Percentiles rank a stretch among this genome's conserved stretches.
These are phyloP conservation scores for Penicillium sp. DNA, from an alignment of 2,329 filamentous ascomycete species.

Conservation along the genomic window DNA sequence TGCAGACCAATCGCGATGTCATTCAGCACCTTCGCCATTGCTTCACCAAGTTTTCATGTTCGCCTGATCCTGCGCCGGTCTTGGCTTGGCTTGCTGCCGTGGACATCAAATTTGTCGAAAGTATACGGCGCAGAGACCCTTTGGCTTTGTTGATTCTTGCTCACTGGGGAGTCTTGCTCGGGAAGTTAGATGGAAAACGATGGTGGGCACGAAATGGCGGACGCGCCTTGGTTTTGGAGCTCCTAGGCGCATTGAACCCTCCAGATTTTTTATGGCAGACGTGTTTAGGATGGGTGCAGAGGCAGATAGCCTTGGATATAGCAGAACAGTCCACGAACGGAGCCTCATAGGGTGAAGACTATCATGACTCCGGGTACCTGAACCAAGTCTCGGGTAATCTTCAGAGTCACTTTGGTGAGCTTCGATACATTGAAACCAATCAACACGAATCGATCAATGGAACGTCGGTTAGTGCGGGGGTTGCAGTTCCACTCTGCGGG, in stretches of 20 bases:
- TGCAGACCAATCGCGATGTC: slow-evolving; percentile 15
- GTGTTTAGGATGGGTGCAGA: too few relatives aligned
- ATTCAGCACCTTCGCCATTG: slow-evolving; percentile 23
- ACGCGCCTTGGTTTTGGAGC: slow-evolving; percentile 12
- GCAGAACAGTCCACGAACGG: too few relatives aligned
- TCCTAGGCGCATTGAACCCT: neutral
- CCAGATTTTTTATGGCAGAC: too few relatives aligned
- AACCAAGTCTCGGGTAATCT: too few relatives aligned
- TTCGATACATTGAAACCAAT: too few relatives aligned
- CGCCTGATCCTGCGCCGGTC: slow-evolving; percentile 22
- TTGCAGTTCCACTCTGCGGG: too few relatives aligned
- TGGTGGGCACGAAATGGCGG: slow-evolving; percentile 28
- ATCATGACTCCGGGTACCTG: too few relatives aligned
- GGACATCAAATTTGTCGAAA: slow-evolving; percentile 20
- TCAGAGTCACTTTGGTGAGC: too few relatives aligned
- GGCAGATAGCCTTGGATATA: too few relatives aligned
- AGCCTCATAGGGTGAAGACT: too few relatives aligned
- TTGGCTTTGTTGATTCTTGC: slow-evolving; percentile 23
- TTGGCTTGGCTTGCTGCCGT: slow-evolving; percentile 26
- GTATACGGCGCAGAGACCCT: slow-evolving; percentile 13
- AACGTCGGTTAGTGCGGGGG: too few relatives aligned
- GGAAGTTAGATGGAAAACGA: slow-evolving; percentile 15
- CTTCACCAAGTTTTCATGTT: slow-evolving; percentile 21
- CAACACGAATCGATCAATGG: too few relatives aligned
- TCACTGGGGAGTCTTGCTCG: slow-evolving; percentile 26